Conservation (phyloP, 2,329 filamentous ascomycete species). For the Fusarium torreyae region DNA sequence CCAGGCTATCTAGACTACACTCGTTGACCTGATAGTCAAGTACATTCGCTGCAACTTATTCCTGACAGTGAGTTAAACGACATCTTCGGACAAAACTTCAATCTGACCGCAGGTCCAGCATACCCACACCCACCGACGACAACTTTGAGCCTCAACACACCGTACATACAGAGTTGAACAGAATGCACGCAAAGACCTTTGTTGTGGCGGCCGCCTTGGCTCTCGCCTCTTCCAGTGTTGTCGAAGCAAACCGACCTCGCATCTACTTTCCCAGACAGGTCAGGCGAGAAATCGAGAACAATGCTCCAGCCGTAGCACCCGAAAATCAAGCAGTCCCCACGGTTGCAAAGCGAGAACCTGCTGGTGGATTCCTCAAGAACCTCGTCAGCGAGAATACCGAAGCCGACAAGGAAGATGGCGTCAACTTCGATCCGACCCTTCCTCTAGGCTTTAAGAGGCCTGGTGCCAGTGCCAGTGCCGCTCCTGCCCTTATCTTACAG, state of each 20-base stretch:
- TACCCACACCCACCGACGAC: conserved; percentile 36
- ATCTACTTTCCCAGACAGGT: conserved; percentile 72
- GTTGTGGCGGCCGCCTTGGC: conserved; percentile 66
- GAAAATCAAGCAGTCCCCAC: conserved; percentile 36
- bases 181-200: conserved; percentile 66
- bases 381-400: conserved; percentile 34
- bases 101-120: conserved; percentile 36
- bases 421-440: conserved; percentile 35
- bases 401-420: conserved; percentile 11
- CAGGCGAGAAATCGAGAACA: conserved; percentile 66
- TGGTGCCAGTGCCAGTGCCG: conserved; percentile 37
- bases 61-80: conserved; percentile 62
- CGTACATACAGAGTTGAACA: conserved; percentile 47
- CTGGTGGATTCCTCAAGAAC: conserved; percentile 47
- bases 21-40: conserved; percentile 71
- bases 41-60: conserved; percentile 69
- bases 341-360: conserved; percentile 34
- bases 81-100: neutral
- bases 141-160: conserved; percentile 38
- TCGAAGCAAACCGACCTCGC: conserved; percentile 63
- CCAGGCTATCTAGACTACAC: conserved; percentile 54
- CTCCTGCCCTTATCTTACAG: conserved; percentile 39
- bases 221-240: conserved; percentile 63
- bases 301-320: conserved; percentile 54
- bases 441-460: conserved; percentile 26